Conservation (phyloP, 148 eudicot genomes). For the Vaccinium myrtillus region DNA sequence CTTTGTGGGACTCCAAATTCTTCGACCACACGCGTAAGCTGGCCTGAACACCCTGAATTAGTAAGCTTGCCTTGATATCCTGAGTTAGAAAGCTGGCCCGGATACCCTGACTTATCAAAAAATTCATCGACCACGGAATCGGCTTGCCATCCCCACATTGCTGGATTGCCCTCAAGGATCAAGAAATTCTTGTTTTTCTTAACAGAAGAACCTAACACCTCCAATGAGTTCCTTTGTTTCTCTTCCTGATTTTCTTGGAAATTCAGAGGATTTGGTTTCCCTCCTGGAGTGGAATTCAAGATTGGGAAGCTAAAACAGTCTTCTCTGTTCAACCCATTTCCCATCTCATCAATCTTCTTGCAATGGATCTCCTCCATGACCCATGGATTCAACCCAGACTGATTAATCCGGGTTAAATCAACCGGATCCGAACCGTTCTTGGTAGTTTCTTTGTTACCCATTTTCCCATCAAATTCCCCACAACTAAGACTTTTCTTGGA, state of each 20-base stretch:
- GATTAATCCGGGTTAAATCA: slow-evolving; percentile 15
- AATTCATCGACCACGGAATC: slow-evolving; percentile 19
- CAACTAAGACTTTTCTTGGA: slow-evolving; percentile 4
- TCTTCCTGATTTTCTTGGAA: slow-evolving; percentile 21
- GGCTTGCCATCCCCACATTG: slow-evolving; percentile 37
- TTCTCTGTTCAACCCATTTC: slow-evolving; percentile 15
- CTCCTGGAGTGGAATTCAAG: slow-evolving; percentile 12
- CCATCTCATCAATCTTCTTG: slow-evolving; percentile 13
- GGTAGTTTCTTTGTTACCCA: slow-evolving; percentile 6
- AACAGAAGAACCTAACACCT: slow-evolving; percentile 36
- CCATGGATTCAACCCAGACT: slow-evolving; percentile 5
- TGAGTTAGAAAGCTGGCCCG: too few species aligned
- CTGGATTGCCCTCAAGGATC: slow-evolving; percentile 4
- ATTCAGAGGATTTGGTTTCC: background rate
- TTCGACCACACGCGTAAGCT: background rate
- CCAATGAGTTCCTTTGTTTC: slow-evolving; percentile 35
- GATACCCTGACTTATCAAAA: too few species aligned
- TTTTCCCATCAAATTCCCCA: slow-evolving; percentile 3
- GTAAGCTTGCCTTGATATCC: too few species aligned
- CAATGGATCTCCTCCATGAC: slow-evolving; percentile 5
- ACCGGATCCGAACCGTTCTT: slow-evolving; percentile 3
- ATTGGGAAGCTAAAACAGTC: slow-evolving; percentile 25
- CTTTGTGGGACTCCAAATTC: slow-evolving; percentile 1
- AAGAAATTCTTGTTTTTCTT: slow-evolving; percentile 22
- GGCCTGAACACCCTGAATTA: too few species aligned